Conservation (phyloP, 2,329 filamentous ascomycete species). For the Alternaria sp. region DNA sequence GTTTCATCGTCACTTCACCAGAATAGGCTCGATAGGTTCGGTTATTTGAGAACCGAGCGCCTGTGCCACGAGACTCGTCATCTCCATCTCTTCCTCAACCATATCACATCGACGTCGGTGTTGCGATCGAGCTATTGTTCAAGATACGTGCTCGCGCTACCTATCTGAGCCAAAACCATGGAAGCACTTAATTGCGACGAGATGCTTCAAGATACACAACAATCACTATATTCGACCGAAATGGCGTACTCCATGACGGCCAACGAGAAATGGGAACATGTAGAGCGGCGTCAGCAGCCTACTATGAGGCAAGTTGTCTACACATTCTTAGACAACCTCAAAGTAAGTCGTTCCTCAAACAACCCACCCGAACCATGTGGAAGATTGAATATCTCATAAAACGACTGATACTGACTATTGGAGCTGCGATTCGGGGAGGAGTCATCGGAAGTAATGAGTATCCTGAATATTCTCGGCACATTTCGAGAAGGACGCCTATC, state of each 20-base stretch:
- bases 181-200: neutral
- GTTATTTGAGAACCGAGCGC: slow-evolving; percentile 6
- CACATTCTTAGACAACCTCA: slow-evolving; percentile 30
- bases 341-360: slow-evolving; percentile 19
- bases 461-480: slow-evolving; percentile 24
- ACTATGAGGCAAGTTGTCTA: slow-evolving; percentile 18
- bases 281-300: neutral
- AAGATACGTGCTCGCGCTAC: neutral
- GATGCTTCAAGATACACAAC: neutral
- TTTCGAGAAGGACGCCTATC: slow-evolving; percentile 28
- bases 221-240: neutral
- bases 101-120: neutral
- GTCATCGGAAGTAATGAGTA: slow-evolving; percentile 26
- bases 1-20: slow-evolving; percentile 16
- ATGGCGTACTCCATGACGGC: neutral
- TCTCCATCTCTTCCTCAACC: neutral
- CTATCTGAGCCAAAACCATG: neutral
- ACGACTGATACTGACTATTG: neutral
- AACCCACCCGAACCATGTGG: neutral
- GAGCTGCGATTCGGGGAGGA: slow-evolving; percentile 36
- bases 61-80: neutral
- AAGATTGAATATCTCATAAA: neutral
- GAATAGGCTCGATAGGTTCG: neutral
- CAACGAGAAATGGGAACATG: neutral
- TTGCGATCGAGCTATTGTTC: neutral